Evolutionary conservation across 805 yeast species (phyloP).

Genomic region (Sungouiella thailandica): DNA sequence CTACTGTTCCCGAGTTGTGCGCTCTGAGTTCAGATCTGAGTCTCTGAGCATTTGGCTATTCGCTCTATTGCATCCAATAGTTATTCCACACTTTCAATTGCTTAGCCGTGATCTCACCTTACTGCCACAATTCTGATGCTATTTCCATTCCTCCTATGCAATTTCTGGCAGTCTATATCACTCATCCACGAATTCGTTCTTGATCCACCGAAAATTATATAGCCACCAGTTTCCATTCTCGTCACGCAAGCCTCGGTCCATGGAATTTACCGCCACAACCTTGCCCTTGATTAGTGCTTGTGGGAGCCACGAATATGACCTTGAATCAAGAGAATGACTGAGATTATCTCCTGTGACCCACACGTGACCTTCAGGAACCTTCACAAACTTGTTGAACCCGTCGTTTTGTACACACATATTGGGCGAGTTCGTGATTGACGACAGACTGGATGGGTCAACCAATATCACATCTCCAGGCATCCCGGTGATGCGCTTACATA

Average conservation of each 20-base stretch:
- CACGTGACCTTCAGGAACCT: conserved; percentile 89
- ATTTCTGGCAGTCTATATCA: no score
- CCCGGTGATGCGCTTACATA: conserved; percentile 91
- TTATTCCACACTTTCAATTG: no score
- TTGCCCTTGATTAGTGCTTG: conserved; percentile 85
- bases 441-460: conserved; percentile 70
- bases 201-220: conserved; percentile 54
- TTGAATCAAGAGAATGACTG: conserved; percentile 79
- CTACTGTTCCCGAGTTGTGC: no score
- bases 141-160: no score
- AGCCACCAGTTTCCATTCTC: conserved; percentile 27
- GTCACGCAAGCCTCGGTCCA: conserved; percentile 44
- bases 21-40: no score
- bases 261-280: conserved; percentile 59
- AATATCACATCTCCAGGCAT: conserved; percentile 90
- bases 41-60: no score
- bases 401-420: conserved; percentile 26
- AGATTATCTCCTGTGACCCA: conserved; percentile 98
- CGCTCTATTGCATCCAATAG: no score
- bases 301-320: conserved; percentile 87
- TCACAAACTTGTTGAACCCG: conserved; percentile 53
- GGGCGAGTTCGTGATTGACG: conserved; percentile 34
- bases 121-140: no score
- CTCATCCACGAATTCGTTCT: conserved; percentile 45
- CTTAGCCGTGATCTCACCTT: no score